Percentiles rank a stretch among this genome's conserved stretches.
Evolutionary conservation across 169 alveolate genomes (phyloP).

Genomic region (Fabrea salina): DNA sequence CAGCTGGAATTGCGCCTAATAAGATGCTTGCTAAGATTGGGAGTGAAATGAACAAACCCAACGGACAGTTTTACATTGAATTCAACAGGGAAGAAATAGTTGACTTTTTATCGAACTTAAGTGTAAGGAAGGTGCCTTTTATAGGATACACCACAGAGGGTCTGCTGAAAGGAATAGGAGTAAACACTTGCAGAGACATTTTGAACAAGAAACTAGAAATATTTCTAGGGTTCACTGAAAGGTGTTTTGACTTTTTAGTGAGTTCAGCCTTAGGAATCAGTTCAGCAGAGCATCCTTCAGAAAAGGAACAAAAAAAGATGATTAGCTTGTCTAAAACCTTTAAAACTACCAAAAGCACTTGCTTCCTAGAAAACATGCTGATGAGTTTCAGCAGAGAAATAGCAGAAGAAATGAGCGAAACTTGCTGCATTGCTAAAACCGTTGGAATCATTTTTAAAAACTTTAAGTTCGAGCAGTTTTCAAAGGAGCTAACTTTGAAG

Average conservation of each 20-base stretch:
- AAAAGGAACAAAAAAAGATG: conserved; percentile 30
- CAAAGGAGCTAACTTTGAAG: neutral
- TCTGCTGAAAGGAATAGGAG: conserved; percentile 47
- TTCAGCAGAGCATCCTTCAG: conserved; percentile 44
- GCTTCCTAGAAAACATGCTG: conserved; percentile 47
- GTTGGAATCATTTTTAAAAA: neutral
- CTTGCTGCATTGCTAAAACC: neutral
- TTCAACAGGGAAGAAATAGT: conserved; percentile 46
- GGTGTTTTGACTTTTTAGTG: conserved; percentile 38
- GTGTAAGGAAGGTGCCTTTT: conserved; percentile 78
- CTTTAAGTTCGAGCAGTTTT: neutral
- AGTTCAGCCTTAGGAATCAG: conserved; percentile 59
- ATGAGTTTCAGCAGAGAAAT: conserved; percentile 37
- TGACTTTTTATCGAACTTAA: conserved; percentile 56
- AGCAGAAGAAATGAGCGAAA: conserved; percentile 38
- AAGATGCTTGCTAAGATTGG: conserved; percentile 83
- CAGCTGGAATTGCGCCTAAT: conserved; percentile 85
- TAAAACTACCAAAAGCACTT: conserved; percentile 13
- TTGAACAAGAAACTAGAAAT: conserved; percentile 50
- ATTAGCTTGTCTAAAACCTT: conserved; percentile 52
- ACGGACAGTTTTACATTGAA: conserved; percentile 68
- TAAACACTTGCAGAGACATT: conserved; percentile 51
- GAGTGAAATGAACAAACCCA: conserved; percentile 83
- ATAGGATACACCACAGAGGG: conserved; percentile 73
- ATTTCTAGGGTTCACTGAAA: conserved; percentile 41